These are phyloP conservation scores for Erysimum pusillum DNA, from an alignment of 441 rosid genomes.

Conservation along the genomic window DNA sequence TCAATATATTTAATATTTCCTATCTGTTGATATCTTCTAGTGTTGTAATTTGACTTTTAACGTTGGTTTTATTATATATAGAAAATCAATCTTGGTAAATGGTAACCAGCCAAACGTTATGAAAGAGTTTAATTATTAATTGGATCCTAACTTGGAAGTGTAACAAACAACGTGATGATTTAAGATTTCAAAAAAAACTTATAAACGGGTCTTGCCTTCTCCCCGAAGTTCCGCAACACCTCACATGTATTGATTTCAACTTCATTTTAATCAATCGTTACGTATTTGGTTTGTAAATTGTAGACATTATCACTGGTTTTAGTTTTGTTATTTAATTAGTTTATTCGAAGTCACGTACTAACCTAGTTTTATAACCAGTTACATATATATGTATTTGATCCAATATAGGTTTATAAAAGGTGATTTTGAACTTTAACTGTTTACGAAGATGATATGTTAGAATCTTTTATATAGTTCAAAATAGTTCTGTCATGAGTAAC, in stretches of 20 bases:
- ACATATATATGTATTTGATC: neutral
- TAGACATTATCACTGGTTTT: constrained; percentile 6
- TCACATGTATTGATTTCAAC: constrained; percentile 41
- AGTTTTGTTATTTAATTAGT: neutral
- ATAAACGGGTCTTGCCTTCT: constrained; percentile 21
- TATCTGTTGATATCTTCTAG: neutral
- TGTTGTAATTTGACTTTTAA: neutral
- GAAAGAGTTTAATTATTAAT: constrained; percentile 23
- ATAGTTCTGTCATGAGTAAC: neutral
- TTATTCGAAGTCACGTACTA: neutral
- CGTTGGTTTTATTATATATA: neutral
- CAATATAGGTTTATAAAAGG: neutral
- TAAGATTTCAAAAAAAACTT: constrained; percentile 18
- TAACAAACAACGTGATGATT: constrained; percentile 31
- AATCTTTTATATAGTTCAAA: neutral
- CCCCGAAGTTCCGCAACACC: constrained; percentile 38
- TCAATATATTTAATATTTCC: neutral
- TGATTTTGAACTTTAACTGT: neutral
- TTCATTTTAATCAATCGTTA: constrained; percentile 27
- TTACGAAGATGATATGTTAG: neutral
- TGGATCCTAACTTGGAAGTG: constrained; percentile 28
- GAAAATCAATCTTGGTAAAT: neutral
- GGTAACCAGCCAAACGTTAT: constrained; percentile 2
- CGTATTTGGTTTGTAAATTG: constrained; percentile 1
- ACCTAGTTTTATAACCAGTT: neutral